Evolutionary conservation across 352 stramenopile species (phyloP), one percentile per base, ranked within the genome.

Genomic region (Globisporangium abappressorium): DNA sequence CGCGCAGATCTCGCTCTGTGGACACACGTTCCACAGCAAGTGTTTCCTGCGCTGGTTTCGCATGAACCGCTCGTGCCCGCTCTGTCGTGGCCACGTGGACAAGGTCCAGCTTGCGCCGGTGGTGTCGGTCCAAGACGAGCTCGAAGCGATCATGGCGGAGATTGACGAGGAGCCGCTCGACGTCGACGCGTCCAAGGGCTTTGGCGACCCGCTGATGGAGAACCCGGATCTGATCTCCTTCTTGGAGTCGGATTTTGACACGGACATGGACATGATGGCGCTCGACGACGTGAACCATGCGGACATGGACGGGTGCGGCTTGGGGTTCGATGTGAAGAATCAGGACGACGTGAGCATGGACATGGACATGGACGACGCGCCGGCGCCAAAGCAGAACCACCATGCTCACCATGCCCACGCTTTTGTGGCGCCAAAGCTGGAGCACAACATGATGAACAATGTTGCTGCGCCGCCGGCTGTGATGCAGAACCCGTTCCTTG

Each of bases 31-130:
- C 76, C 87, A 94, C 69, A 74, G 74, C 20, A 80, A 82, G 62
- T 94, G 87, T 69, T 94, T 94, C 64, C 64, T 93, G 24, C 73
- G 87, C 14, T 94, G 87, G 87, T 92, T 92, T 71, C 80, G 87
- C 7, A 65, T 73, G 11, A 93, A 93, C 64, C 80, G 82, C 0
- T 89, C 80, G 62, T 94, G 87, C 69, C 87, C 87, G 47, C 57
- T 94, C 11, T 94, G 87, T 66, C 85, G 87, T 24, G 81, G 77
- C 0, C 54, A 56, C 0, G 87, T 93, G 5, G 84, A 91, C 65
- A 80, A 78, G 61, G 71, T 94, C 38, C 76, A 90, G 41, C 51
- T 89, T 14, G 85, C 78, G 30, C 72, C 77, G 24, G 72, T 80
- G 1, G 47, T 87, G 11, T 71, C 64, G 11, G 73, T 89, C 26